Evolutionary conservation across 768 basidiomycete genomes (phyloP).

Genomic region (Mycena sanguinolenta): DNA sequence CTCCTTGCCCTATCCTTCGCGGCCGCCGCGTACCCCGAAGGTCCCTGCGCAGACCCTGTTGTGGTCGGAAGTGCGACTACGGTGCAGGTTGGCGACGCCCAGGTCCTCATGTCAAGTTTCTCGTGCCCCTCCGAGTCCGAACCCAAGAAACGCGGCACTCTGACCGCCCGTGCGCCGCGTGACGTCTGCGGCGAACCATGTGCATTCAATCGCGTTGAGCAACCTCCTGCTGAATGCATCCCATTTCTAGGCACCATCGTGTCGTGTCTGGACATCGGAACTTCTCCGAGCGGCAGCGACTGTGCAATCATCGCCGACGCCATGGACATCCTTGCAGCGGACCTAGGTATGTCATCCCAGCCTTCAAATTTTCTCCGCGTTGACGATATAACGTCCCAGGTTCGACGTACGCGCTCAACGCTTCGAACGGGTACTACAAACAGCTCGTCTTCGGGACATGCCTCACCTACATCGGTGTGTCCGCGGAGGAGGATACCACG

Average conservation of each 20-base stretch:
- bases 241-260: slow-evolving; percentile 12
- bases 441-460: slow-evolving; percentile 10
- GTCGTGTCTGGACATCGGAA: background rate
- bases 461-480: slow-evolving; percentile 17
- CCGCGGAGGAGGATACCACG: slow-evolving; percentile 10
- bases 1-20: slow-evolving; percentile 4
- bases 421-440: slow-evolving; percentile 20
- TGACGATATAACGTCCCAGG: background rate
- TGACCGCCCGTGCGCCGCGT: slow-evolving; percentile 9
- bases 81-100: slow-evolving; percentile 9
- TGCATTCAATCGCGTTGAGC: background rate
- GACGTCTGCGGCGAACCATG: slow-evolving; percentile 11
- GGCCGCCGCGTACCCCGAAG: background rate
- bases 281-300: slow-evolving; percentile 3
- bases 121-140: background rate
- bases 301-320: slow-evolving; percentile 21
- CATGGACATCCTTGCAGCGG: background rate
- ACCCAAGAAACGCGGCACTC: background rate
- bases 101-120: slow-evolving; percentile 12
- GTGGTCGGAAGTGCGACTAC: slow-evolving; percentile 1
- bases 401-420: slow-evolving; percentile 7
- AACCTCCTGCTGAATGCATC: background rate
- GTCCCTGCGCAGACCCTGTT: background rate
- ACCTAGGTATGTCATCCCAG: background rate
- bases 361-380: too few relatives aligned